A percentile compares a stretch with the other conserved stretches of the same genome.
Evolutionary conservation across 208 protist species (phyloP).

Genomic region (Wallacemonas rigidus): DNA sequence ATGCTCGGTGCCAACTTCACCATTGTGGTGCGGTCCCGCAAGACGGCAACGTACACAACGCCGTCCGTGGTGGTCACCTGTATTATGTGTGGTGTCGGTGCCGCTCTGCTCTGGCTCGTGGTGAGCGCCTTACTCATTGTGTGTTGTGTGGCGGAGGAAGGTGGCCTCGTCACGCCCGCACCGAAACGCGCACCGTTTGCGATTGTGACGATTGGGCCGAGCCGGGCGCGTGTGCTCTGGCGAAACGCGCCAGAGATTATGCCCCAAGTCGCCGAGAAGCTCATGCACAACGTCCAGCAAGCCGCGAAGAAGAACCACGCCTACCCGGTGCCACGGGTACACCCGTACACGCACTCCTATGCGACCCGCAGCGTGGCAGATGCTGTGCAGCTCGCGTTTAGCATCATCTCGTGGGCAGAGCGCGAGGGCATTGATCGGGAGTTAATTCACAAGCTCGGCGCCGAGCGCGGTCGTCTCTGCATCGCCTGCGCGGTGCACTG

Average conservation of each 20-base stretch:
- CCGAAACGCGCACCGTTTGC: constrained; percentile 62
- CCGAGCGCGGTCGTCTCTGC: constrained; percentile 25
- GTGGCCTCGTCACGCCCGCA: constrained; percentile 32
- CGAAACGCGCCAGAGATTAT: constrained; percentile 40
- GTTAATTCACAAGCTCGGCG: constrained; percentile 29
- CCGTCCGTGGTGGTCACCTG: constrained; percentile 12
- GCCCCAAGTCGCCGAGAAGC: constrained; percentile 27
- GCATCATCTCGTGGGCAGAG: constrained; percentile 37
- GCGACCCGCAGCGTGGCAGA: constrained; percentile 36
- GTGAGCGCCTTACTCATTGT: constrained; percentile 24
- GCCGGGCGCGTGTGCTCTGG: constrained; percentile 39
- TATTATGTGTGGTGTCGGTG: constrained; percentile 14
- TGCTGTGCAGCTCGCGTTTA: constrained; percentile 41
- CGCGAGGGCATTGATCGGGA: constrained; percentile 32
- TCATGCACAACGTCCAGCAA: constrained; percentile 21
- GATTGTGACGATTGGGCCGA: constrained; percentile 46
- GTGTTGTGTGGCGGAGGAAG: constrained; percentile 28
- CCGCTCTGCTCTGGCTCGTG: constrained; percentile 23
- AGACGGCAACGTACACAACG: background rate
- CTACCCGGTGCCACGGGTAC: constrained; percentile 42
- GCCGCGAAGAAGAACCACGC: constrained; percentile 28
- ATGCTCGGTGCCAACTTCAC: constrained; percentile 1
- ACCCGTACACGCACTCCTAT: constrained; percentile 46
- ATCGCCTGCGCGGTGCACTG: constrained; percentile 57
- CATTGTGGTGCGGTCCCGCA: constrained; percentile 13